Evolutionary conservation across 2,329 filamentous ascomycete genomes (phyloP), one percentile per base, ranked within the genome.

Genomic region (Calonectria montana): DNA sequence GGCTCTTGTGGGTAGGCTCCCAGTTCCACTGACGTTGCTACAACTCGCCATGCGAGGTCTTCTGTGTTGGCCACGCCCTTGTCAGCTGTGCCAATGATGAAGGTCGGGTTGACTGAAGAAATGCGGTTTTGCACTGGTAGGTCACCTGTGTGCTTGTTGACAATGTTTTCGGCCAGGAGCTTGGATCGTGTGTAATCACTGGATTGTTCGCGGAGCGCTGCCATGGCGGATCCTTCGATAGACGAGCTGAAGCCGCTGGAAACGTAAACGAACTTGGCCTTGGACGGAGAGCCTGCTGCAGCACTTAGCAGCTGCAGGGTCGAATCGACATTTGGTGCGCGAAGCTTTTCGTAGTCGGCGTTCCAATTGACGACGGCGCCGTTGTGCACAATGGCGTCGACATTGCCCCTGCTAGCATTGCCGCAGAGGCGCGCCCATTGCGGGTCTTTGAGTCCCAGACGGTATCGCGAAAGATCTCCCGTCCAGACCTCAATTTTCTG

Each of bases 331-430:
- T 98, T 98, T 63, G 93, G 88, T 1, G 90, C 86, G 78, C 89
- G 90, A 75, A 98, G 88, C 53, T 90, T 90, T 12, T 91, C 88
- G 82, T 97, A 98, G 8, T 90, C 91, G 77, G 91, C 88, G 39
- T 97, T 91, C 95, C 94, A 97, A 81, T 97, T 93, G 12, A 94
- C 91, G 43, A 88, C 86, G 18, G 94, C 94, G 53, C 94, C 96
- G 79, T 98, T 98, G 86, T 98, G 93, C 41, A 95, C 89, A 9
- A 95, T 86, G 2, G 62, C 62, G n/a, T 65, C 43, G 18, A 65
- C n/a, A 18, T 65, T 65, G 16, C 45, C 62, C 2, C 25, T 15
- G 23, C n/a, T 29, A 16, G 31, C 25, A 5, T 18, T n/a, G 27
- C 62, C 62, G 31, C 43, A 65, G 8, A 65, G 45, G 12, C 62